phyloP scores from a whole-genome alignment of 257 asterid genomes.

The Penstemon eatonii region DNA sequence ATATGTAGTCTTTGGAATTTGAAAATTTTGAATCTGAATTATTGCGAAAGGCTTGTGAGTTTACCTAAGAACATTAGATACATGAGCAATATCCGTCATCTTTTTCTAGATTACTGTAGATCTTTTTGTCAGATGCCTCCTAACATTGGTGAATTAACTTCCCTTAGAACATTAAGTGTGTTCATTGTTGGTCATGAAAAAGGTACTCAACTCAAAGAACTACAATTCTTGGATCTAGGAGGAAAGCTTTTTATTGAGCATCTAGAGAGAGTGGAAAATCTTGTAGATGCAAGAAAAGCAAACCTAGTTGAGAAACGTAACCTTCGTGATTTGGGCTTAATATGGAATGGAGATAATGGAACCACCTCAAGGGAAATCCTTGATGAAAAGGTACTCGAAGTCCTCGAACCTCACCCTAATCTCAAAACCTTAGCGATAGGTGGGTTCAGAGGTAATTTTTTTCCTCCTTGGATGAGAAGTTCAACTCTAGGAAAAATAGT shows the following conservation, averaged over 20 bases:
- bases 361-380: neutral
- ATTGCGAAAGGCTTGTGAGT: slow-evolving; percentile 23
- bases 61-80: slow-evolving; percentile 22
- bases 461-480: slow-evolving; percentile 29
- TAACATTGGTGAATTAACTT: slow-evolving; percentile 29
- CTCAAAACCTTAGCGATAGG: neutral
- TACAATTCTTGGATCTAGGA: slow-evolving; percentile 26
- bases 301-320: slow-evolving; percentile 27
- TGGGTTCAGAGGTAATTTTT: slow-evolving; percentile 3
- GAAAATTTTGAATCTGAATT: slow-evolving; percentile 21
- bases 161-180: slow-evolving; percentile 27
- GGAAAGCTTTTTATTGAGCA: slow-evolving; percentile 19
- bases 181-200: slow-evolving; percentile 30
- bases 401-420: slow-evolving; percentile 27
- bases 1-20: slow-evolving; percentile 28
- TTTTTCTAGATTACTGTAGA: slow-evolving; percentile 12
- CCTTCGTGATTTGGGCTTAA: slow-evolving; percentile 21
- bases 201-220: slow-evolving; percentile 29
- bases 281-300: neutral
- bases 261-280: slow-evolving; percentile 19
- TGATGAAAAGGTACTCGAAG: slow-evolving; percentile 30
- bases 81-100: slow-evolving; percentile 36
- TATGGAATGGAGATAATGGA: slow-evolving; percentile 11
- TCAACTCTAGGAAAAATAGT: slow-evolving; percentile 18
- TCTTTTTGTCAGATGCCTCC: slow-evolving; percentile 31